Conservation (phyloP, 345 rosid species). For the Cardamine occulta region DNA sequence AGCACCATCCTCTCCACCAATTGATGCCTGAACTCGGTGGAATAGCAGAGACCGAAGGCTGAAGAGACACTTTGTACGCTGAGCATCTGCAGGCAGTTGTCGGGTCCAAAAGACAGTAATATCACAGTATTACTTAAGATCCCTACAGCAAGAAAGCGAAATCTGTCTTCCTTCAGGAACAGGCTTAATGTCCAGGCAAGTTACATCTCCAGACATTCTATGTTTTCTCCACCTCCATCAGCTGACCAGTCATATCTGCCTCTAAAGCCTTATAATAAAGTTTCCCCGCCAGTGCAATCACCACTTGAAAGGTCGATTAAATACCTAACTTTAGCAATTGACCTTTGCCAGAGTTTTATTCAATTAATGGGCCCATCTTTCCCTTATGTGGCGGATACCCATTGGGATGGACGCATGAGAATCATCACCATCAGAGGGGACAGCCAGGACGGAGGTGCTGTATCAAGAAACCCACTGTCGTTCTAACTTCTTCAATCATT, state of each 20-base stretch:
- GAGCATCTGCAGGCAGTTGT: constrained; percentile 95
- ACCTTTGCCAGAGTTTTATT: constrained; percentile 97
- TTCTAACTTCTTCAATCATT: constrained; percentile 98
- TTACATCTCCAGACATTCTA: constrained; percentile 99
- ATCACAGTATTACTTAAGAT: constrained; percentile 85
- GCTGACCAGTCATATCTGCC: constrained; percentile 94
- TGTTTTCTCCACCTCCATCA: constrained; percentile 98
- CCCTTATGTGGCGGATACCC: constrained; percentile 97
- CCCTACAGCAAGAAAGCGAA: constrained; percentile 98
- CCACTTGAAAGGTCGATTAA: constrained; percentile 95
- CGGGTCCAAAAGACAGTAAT: constrained; percentile 94
- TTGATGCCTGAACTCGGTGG: constrained; percentile 95
- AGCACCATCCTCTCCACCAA: constrained; percentile 98
- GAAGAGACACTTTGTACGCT: constrained; percentile 98
- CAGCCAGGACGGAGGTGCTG: constrained; percentile 90
- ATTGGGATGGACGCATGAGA: constrained; percentile 99
- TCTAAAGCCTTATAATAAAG: constrained; percentile 94
- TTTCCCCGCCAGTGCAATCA: constrained; percentile 98
- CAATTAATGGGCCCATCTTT: constrained; percentile 92
- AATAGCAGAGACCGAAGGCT: constrained; percentile 96
- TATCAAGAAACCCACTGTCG: constrained; percentile 96
- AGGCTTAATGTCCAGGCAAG: constrained; percentile 96
- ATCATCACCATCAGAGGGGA: constrained; percentile 97
- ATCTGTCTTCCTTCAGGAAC: constrained; percentile 99
- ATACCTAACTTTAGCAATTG: constrained; percentile 95